These are phyloP conservation scores for Neurospora cerealis DNA, from an alignment of 495 filamentous ascomycete species.

Conservation along the genomic window DNA sequence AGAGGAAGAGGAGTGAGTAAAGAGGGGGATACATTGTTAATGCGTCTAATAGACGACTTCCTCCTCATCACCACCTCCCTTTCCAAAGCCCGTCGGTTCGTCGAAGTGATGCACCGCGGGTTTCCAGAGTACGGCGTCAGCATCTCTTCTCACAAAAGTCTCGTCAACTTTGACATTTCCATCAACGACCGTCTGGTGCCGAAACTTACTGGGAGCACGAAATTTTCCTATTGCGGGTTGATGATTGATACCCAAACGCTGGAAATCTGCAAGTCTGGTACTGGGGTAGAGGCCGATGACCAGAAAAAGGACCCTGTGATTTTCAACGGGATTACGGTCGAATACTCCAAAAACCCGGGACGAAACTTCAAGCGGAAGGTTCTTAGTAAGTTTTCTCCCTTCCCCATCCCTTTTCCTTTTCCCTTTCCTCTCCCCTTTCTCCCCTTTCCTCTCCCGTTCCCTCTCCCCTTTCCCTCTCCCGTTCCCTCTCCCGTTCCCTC, in stretches of 20 bases:
- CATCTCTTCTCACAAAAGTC: slow-evolving; percentile 67
- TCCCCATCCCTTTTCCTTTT: background rate
- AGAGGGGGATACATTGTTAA: slow-evolving; percentile 48
- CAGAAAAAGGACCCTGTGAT: slow-evolving; percentile 17
- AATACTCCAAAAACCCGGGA: slow-evolving; percentile 57
- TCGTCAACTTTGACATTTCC: slow-evolving; percentile 72
- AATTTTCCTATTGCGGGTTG: slow-evolving; percentile 84
- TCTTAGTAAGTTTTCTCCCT: slow-evolving; percentile 38
- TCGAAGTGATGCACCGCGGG: slow-evolving; percentile 70
- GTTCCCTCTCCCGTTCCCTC: too few relatives aligned
- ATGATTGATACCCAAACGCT: slow-evolving; percentile 65
- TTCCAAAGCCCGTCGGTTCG: slow-evolving; percentile 55
- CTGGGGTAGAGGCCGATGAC: slow-evolving; percentile 12
- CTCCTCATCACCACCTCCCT: slow-evolving; percentile 68
- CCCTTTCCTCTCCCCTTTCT: too few relatives aligned
- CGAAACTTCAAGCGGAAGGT: slow-evolving; percentile 68
- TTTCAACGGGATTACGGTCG: slow-evolving; percentile 66
- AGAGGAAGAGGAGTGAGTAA: background rate
- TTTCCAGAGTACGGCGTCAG: slow-evolving; percentile 67
- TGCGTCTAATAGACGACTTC: slow-evolving; percentile 88
- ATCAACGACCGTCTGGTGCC: slow-evolving; percentile 47
- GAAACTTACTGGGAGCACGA: slow-evolving; percentile 29
- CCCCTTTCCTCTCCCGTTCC: too few relatives aligned
- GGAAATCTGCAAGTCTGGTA: slow-evolving; percentile 40
- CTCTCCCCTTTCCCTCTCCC: background rate